A percentile compares a stretch with the other conserved stretches of the same genome.
phyloP scores from a whole-genome alignment of 352 stramenopile genomes.

The Nothophytophthora sp. region DNA sequence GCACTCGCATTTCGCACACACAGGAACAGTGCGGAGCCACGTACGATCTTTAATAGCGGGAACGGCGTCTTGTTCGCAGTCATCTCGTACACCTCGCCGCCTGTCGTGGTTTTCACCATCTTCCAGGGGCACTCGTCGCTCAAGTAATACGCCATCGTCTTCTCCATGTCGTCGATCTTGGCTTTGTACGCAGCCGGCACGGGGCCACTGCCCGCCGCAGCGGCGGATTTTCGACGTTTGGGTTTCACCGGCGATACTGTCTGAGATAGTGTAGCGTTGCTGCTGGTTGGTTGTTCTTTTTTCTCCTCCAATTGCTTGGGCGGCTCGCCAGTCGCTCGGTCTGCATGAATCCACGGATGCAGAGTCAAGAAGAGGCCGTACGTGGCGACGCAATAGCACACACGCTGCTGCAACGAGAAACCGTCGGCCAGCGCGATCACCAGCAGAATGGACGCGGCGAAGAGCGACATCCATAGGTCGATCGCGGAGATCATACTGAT shows the following conservation, averaged over 20 bases:
- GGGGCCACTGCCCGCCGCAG: not conserved
- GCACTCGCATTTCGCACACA: not conserved
- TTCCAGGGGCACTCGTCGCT: conserved; percentile 45
- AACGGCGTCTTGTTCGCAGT: conserved; percentile 35
- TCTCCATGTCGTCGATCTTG: conserved; percentile 23
- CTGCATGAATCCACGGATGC: conserved; percentile 53
- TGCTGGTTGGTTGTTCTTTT: not conserved
- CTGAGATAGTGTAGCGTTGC: conserved; percentile 1
- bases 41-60: conserved; percentile 52
- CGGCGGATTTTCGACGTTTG: not conserved
- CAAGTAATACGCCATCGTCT: conserved; percentile 33
- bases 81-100: conserved; percentile 49
- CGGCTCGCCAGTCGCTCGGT: not conserved
- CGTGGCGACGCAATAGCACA: conserved; percentile 40
- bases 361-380: conserved; percentile 58
- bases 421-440: conserved; percentile 43
- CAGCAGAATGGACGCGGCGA: conserved; percentile 47
- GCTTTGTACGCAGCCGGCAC: conserved; percentile 27
- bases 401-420: conserved; percentile 44
- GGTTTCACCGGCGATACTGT: not conserved
- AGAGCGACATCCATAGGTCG: conserved; percentile 62
- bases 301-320: not conserved
- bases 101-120: conserved; percentile 28
- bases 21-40: no score
- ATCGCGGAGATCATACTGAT: conserved; percentile 37